These are phyloP conservation scores for Cinchona pubescens DNA, from an alignment of 257 asterid species.

Conservation along the genomic window DNA sequence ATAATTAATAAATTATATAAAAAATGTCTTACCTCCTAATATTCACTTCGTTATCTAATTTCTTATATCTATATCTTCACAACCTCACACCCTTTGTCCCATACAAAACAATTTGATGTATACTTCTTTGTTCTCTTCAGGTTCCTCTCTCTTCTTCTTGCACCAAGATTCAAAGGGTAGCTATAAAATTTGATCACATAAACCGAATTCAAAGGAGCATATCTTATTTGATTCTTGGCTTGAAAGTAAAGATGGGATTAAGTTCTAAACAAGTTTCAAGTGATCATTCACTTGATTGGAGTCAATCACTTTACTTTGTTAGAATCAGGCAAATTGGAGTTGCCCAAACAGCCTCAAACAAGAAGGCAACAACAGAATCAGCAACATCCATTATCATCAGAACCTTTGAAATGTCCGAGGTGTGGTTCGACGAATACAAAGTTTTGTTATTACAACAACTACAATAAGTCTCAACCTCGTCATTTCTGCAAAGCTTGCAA, in stretches of 20 bases:
- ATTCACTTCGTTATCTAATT: too few relatives aligned
- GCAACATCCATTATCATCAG: constrained; percentile 27
- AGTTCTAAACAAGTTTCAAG: constrained; percentile 26
- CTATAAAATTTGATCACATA: neutral
- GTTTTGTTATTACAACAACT: constrained; percentile 78
- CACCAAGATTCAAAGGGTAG: constrained; percentile 21
- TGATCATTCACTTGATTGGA: constrained; percentile 38
- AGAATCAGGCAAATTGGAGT: constrained; percentile 28
- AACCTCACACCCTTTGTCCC: constrained; percentile 6
- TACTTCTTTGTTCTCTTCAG: constrained; percentile 28
- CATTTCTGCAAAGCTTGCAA: constrained; percentile 74
- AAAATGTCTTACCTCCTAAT: too few relatives aligned
- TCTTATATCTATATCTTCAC: constrained; percentile 17
- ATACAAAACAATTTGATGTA: constrained; percentile 17
- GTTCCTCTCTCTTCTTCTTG: constrained; percentile 13
- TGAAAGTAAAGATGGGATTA: constrained; percentile 34
- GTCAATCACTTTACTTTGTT: constrained; percentile 22
- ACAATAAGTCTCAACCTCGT: constrained; percentile 71
- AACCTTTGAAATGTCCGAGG: constrained; percentile 61
- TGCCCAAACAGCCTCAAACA: constrained; percentile 26
- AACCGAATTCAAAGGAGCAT: neutral
- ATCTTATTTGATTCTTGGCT: neutral
- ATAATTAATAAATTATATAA: too few relatives aligned
- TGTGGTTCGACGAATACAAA: constrained; percentile 57
- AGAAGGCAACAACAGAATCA: constrained; percentile 28